Conservation (phyloP, 1,284 basidiomycete species). For the Fomes fomentarius region DNA sequence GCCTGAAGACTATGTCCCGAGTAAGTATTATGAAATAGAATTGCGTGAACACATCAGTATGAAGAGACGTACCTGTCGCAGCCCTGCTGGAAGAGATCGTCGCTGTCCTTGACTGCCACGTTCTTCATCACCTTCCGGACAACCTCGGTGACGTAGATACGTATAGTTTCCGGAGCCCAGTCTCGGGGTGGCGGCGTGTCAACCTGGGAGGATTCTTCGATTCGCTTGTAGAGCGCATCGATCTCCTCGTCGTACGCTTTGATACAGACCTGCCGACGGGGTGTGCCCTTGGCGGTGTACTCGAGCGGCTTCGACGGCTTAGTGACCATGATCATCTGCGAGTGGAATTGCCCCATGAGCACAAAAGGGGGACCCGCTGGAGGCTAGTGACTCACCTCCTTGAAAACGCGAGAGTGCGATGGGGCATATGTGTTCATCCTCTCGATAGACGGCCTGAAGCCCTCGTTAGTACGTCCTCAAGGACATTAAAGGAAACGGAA, state of each 20-base stretch:
- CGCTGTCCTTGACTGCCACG: constrained; percentile 3
- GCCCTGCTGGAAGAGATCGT: constrained; percentile 37
- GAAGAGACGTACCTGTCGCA: constrained; percentile 36
- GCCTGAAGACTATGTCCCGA: constrained; percentile 35
- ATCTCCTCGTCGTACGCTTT: constrained; percentile 36
- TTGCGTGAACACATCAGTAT: neutral
- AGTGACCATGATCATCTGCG: constrained; percentile 38
- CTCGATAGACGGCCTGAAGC: constrained; percentile 39
- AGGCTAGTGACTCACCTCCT: constrained; percentile 22
- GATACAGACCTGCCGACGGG: constrained; percentile 35
- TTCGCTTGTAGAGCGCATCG: constrained; percentile 33
- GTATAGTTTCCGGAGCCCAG: constrained; percentile 28
- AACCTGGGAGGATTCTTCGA: constrained; percentile 27
- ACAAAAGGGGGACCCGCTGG: neutral
- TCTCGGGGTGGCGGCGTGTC: constrained; percentile 22
- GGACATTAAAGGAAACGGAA: neutral
- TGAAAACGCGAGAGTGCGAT: constrained; percentile 43
- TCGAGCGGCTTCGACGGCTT: constrained; percentile 33
- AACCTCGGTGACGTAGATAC: constrained; percentile 29
- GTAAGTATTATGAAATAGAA: neutral
- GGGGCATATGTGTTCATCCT: constrained; percentile 42
- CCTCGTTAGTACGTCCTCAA: neutral
- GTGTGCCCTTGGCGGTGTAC: constrained; percentile 38
- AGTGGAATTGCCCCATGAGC: neutral
- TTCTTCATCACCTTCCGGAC: constrained; percentile 31